Evolutionary conservation across 2,329 filamentous ascomycete species (phyloP), one percentile per base, ranked within the genome.

Genomic region (Akanthomyces uredinophilus): DNA sequence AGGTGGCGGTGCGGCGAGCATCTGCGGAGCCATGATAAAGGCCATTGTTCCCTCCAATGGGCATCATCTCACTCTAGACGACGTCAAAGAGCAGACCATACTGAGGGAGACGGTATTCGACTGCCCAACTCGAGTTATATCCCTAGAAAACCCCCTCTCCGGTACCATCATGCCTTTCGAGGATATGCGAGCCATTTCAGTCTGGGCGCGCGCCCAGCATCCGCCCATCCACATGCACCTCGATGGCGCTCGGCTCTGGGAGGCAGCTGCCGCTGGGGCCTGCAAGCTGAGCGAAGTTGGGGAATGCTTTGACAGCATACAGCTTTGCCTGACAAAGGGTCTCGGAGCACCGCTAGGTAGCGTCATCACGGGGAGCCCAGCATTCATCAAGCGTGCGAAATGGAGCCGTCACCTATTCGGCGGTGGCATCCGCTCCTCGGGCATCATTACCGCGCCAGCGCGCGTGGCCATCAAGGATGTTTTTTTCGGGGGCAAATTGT

Each of bases 101-200:
- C 70, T 89, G 5, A 77, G 80, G 61, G 81, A 88, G 43, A 81
- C 91, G 68, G 83, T 93, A n/a, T 90, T 94, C 72, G 80, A 82
- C 32, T 91, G 88, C 68, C 91, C 91, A 0, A 96, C 91, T 0
- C 83, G 83, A 54, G 82, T 96, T 37, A 89, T 96, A 65, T 85
- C 83, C 60, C 78, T 96, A 51, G 92, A 96, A 71, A 95, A 95
- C 70, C 95, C 92, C 2, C 80, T 95, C 35, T 84, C 83, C 44
- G 92, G 92, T 5, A 85, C 86, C 61, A 80, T 96, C 50, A 87
- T 91, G 79, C 92, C 92, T 0, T 78, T 95, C 1, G 74, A 77
- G 0, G 91, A 95, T 70, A 82, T 85, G 4, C 79, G 78, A 62
- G 79, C 81, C 37, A 96, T 96, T 66, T 81, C 84, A 0, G 77